Evolutionary conservation across 139 green algal genomes (phyloP).

Genomic region (Pleodorina starrii): DNA sequence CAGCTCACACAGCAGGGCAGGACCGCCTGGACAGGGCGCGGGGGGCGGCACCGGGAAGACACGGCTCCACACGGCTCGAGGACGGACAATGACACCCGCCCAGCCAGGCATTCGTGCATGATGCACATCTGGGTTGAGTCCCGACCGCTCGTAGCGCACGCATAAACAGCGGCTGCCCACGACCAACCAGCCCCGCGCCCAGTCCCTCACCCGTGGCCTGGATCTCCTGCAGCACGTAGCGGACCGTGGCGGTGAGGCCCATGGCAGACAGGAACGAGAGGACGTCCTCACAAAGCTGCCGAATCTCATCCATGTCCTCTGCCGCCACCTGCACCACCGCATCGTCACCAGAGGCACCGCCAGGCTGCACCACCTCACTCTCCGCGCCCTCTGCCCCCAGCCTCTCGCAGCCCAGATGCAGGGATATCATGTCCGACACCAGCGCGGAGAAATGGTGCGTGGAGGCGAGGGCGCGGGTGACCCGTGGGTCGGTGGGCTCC

Average conservation of each 20-base stretch:
- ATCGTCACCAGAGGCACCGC: background rate
- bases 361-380: background rate
- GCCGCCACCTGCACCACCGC: background rate
- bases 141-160: background rate
- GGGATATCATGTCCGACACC: background rate
- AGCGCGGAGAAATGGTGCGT: background rate
- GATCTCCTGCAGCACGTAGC: background rate
- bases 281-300: constrained; percentile 38
- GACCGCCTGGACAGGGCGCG: too few relatives aligned
- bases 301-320: background rate
- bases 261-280: constrained; percentile 65
- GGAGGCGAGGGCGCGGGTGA: constrained; percentile 15
- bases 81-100: too few relatives aligned
- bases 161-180: background rate
- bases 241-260: constrained; percentile 43
- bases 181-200: background rate
- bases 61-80: too few relatives aligned
- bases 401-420: background rate
- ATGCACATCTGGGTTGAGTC: background rate
- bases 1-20: too few relatives aligned
- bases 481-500: background rate
- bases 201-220: background rate
- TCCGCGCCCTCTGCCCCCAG: background rate
- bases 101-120: background rate
- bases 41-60: too few relatives aligned